Evolutionary conservation across 768 basidiomycete genomes (phyloP).

Genomic region (Hygrocybe coccinea): DNA sequence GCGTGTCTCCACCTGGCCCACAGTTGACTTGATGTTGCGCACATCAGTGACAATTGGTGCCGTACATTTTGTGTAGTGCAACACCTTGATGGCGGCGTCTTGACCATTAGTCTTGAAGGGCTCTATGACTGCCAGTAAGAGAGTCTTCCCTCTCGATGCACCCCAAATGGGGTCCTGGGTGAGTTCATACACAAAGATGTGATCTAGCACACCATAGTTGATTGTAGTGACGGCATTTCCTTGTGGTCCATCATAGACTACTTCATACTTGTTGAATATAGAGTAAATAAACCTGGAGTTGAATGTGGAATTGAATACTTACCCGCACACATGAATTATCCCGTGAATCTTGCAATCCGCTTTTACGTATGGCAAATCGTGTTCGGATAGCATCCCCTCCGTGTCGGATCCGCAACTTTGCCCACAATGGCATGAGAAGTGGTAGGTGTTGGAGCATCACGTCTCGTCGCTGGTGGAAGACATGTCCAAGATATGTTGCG

Average conservation of each 20-base stretch:
- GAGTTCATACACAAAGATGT: too few relatives aligned
- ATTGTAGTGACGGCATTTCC: background rate
- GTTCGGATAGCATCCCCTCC: conserved; percentile 24
- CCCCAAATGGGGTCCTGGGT: too few relatives aligned
- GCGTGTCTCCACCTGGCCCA: conserved; percentile 8
- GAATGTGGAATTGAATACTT: background rate
- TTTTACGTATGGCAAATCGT: background rate
- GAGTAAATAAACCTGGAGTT: too few relatives aligned
- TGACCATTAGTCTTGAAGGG: too few relatives aligned
- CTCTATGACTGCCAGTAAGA: too few relatives aligned
- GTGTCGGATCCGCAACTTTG: too few relatives aligned
- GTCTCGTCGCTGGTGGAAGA: conserved; percentile 1
- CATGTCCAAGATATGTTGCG: conserved; percentile 14
- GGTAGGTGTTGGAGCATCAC: conserved; percentile 10
- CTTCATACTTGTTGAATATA: background rate
- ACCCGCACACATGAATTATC: conserved; percentile 3
- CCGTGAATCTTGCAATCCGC: background rate
- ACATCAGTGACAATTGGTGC: conserved; percentile 11
- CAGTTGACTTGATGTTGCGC: conserved; percentile 7
- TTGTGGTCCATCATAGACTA: background rate
- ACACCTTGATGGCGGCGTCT: conserved; percentile 10
- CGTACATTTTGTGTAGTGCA: background rate
- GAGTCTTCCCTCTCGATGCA: too few relatives aligned
- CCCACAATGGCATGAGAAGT: conserved; percentile 15
- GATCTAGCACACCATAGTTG: conserved; percentile 12